These are phyloP conservation scores for Trichoderma polysporum DNA, from an alignment of 2,329 filamentous ascomycete species.

Conservation along the genomic window DNA sequence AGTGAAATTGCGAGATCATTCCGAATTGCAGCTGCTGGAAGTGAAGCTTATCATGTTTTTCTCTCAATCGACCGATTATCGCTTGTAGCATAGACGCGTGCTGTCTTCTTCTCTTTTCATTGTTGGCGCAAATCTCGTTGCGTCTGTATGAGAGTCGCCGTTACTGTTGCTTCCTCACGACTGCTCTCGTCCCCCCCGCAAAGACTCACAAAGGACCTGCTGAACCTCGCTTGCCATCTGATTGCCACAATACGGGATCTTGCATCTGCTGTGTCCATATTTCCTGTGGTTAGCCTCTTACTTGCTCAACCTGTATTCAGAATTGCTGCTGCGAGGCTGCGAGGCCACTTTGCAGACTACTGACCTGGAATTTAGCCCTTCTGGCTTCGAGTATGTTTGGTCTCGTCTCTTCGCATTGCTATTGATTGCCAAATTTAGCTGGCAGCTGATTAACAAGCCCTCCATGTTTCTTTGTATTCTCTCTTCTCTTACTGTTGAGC, in stretches of 20 bases:
- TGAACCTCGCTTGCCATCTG: background rate
- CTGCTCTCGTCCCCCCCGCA: background rate
- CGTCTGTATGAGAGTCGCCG: background rate
- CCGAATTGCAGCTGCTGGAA: background rate
- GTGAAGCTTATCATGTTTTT: background rate
- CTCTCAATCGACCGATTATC: background rate
- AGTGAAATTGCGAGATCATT: background rate
- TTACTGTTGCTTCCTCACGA: background rate
- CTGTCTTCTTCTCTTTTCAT: background rate
- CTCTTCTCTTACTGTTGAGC: background rate
- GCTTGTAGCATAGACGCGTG: too few species aligned
- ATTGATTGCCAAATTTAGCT: background rate
- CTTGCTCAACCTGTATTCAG: background rate
- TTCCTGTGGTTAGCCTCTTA: background rate
- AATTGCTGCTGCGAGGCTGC: background rate
- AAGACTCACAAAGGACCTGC: background rate
- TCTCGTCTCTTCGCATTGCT: background rate
- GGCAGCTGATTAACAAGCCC: background rate
- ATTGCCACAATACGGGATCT: constrained; percentile 6
- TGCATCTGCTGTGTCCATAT: constrained; percentile 13
- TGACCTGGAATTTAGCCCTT: background rate
- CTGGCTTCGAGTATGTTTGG: background rate
- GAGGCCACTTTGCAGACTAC: background rate
- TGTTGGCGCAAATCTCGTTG: background rate
- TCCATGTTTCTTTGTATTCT: background rate